Base-by-base conservation (phyloP, 73 alveolate genomes). In the Durusdinium trenchii region DNA sequence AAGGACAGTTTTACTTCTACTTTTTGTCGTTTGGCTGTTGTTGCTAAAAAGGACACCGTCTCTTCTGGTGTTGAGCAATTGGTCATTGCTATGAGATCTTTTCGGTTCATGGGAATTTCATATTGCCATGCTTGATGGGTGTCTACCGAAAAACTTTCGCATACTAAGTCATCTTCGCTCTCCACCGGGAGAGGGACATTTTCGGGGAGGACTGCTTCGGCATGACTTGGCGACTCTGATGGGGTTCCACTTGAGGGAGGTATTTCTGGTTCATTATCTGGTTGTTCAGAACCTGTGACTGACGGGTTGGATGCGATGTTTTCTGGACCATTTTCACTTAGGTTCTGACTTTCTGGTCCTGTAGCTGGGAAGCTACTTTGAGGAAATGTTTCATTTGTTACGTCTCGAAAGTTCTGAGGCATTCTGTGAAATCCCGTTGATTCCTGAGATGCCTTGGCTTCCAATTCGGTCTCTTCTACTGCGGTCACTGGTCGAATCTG, bases 251-350 rank as follows among this genome's bases (percentile, higher is more conserved):
- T n/a, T n/a, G n/a, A n/a, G n/a, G n/a, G n/a, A n/a, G n/a, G n/a
- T n/a, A 73, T 28, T n/a, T 6, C 52, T n/a, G 85, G 85, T 36
- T 73, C 85, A n/a, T 9, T 32, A 73, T 73, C 85, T n/a, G 85
- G 85, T 28, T 73, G 85, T 73, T 73, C 52, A 36, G 52, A 16
- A 48, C n/a, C n/a, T n/a, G n/a, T n/a, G n/a, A n/a, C n/a, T n/a
- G n/a, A n/a, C n/a, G n/a, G n/a, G n/a, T n/a, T n/a, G n/a, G n/a
- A n/a, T n/a, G n/a, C n/a, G n/a, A n/a, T n/a, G n/a, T n/a, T n/a
- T n/a, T n/a, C n/a, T n/a, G n/a, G n/a, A n/a, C n/a, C n/a, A n/a
- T n/a, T n/a, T n/a, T n/a, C n/a, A n/a, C n/a, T n/a, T 26, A 3
- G 6, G 85, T 16, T 73, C 6, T 28, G 52, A 26, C 36, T 26